Conservation (phyloP, 2,329 filamentous ascomycete species). For the Elsinoe fawcettii region DNA sequence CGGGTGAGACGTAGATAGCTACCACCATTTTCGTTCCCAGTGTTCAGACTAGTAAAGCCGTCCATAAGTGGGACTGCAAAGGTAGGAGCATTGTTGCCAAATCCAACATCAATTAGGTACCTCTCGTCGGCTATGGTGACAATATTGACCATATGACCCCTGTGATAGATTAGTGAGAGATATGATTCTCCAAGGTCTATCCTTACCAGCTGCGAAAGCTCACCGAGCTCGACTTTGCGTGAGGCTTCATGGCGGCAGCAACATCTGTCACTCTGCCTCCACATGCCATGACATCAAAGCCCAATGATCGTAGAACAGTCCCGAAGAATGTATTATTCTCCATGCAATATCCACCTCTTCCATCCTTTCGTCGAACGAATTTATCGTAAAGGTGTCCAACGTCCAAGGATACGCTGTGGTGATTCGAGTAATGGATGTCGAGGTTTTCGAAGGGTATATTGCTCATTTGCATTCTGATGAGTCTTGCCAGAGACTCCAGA, state of each 20-base stretch:
- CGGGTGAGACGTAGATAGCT: background rate
- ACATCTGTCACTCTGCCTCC: background rate
- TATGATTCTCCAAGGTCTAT: background rate
- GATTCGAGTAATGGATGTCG: background rate
- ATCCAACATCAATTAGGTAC: background rate
- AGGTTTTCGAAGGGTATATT: background rate
- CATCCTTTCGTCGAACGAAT: background rate
- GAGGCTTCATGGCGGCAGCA: background rate
- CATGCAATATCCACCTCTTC: background rate
- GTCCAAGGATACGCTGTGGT: background rate
- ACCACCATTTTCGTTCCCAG: background rate
- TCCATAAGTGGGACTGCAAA: background rate
- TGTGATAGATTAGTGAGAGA: background rate
- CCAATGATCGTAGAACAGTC: background rate
- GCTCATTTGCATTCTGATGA: background rate
- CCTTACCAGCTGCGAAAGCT: background rate
- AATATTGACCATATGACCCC: background rate
- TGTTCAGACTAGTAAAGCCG: background rate
- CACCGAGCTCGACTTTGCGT: background rate
- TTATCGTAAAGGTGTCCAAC: background rate
- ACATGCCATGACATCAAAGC: background rate
- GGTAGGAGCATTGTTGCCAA: no score
- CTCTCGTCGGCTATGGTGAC: background rate
- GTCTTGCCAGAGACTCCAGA: background rate
- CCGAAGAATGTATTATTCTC: background rate